Conservation (phyloP, 306 rosid species). For the Vigna hirtella region DNA sequence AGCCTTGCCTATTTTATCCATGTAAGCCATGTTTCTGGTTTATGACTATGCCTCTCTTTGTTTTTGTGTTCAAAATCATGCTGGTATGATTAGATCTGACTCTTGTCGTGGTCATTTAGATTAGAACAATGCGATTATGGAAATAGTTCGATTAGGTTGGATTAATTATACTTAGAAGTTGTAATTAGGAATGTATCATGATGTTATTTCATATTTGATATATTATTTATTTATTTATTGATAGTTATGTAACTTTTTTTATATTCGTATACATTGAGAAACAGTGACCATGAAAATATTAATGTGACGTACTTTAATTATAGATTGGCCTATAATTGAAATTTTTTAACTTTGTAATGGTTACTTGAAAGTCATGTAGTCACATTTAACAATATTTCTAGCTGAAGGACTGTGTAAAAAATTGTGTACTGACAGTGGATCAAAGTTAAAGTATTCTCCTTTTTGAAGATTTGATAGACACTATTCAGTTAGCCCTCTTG, state of each 20-base stretch:
- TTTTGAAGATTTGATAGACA: background rate
- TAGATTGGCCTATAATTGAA: background rate
- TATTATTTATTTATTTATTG: background rate
- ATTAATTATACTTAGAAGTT: background rate
- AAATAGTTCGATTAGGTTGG: background rate
- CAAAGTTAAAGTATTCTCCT: background rate
- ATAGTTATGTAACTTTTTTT: no score
- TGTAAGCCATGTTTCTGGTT: conserved; percentile 9
- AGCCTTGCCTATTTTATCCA: background rate
- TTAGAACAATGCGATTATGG: background rate
- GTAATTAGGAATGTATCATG: background rate
- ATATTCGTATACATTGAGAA: background rate
- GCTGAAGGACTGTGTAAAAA: background rate
- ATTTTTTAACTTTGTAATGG: background rate
- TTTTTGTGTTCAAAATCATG: background rate
- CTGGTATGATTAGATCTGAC: conserved; percentile 32
- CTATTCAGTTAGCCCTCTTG: background rate
- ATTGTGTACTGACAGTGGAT: background rate
- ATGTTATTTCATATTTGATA: background rate
- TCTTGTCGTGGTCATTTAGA: conserved; percentile 20
- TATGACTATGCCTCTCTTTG: background rate
- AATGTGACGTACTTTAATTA: background rate
- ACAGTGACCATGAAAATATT: background rate
- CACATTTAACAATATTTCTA: background rate
- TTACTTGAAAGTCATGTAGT: background rate